phyloP scores from a whole-genome alignment of 2,329 filamentous ascomycete species.

The Aspergillus vadensis region DNA sequence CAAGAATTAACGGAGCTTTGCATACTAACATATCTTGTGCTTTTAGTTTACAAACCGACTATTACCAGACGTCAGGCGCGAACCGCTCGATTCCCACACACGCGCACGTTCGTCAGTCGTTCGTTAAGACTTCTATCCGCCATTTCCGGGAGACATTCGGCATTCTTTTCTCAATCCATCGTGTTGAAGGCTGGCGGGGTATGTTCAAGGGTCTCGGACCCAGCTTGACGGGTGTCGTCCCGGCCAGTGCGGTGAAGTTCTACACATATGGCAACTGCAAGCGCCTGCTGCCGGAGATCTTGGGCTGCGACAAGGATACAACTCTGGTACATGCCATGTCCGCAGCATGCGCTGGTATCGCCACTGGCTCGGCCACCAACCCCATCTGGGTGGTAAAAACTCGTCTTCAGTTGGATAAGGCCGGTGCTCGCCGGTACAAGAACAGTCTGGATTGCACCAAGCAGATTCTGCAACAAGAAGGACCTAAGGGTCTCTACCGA shows the following conservation, averaged over 20 bases:
- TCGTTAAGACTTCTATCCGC: slow-evolving; percentile 60
- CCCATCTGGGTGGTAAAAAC: slow-evolving; percentile 62
- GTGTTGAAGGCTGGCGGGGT: slow-evolving; percentile 41
- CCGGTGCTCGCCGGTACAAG: slow-evolving; percentile 41
- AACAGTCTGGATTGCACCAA: slow-evolving; percentile 68
- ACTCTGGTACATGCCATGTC: slow-evolving; percentile 37
- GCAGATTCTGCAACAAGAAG: slow-evolving; percentile 82
- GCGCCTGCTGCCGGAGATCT: slow-evolving; percentile 32
- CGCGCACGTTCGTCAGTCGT: slow-evolving; percentile 50
- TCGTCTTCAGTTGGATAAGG: slow-evolving; percentile 60
- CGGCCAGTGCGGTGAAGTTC: slow-evolving; percentile 43
- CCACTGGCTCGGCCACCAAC: slow-evolving; percentile 41
- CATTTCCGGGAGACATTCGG: slow-evolving; percentile 41
- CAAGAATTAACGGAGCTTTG: neutral
- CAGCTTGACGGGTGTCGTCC: slow-evolving; percentile 43
- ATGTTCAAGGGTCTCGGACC: slow-evolving; percentile 42
- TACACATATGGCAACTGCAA: slow-evolving; percentile 45
- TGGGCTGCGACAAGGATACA: slow-evolving; percentile 33
- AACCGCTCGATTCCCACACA: slow-evolving; percentile 55
- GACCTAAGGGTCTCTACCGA: slow-evolving; percentile 81
- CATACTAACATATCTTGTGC: neutral
- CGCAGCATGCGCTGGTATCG: slow-evolving; percentile 39
- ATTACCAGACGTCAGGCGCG: slow-evolving; percentile 75
- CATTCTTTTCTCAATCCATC: slow-evolving; percentile 40
- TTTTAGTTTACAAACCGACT: slow-evolving; percentile 77